phyloP scores from a whole-genome alignment of 306 rosid species.

The Cyclanthera cordifolia region DNA sequence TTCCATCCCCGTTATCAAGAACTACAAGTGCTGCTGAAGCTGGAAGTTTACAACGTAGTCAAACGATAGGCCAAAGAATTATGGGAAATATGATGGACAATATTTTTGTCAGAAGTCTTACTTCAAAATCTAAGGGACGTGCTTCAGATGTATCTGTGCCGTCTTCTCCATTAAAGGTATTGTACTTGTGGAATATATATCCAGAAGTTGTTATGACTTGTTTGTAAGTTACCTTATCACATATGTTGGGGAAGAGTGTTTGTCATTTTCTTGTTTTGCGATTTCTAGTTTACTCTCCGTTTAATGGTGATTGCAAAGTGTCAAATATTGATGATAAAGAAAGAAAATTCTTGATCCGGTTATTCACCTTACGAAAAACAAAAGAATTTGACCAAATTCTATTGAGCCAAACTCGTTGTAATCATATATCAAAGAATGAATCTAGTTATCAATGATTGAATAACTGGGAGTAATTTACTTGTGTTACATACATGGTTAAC shows the following conservation, averaged over 20 bases:
- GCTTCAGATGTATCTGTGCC: constrained; percentile 65
- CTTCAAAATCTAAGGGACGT: constrained; percentile 58
- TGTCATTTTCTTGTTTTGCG: neutral
- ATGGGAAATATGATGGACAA: constrained; percentile 94
- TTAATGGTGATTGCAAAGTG: no score
- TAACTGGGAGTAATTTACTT: neutral
- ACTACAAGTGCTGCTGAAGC: constrained; percentile 29
- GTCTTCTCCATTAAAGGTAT: constrained; percentile 75
- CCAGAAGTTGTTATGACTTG: neutral
- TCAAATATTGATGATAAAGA: no score
- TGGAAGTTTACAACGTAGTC: constrained; percentile 61
- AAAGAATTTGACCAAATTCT: neutral
- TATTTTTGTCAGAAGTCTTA: constrained; percentile 74
- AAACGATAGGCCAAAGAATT: constrained; percentile 88
- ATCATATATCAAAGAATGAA: neutral
- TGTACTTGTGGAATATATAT: constrained; percentile 3
- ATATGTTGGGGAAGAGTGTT: neutral
- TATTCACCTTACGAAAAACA: neutral
- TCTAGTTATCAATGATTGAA: neutral
- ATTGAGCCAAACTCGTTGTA: neutral
- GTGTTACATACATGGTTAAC: no score
- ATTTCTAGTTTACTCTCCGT: neutral
- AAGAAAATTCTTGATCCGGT: neutral
- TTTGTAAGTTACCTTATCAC: neutral
- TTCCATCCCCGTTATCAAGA: constrained; percentile 16